These are phyloP conservation scores for Parafenestella ontariensis DNA, from an alignment of 2,329 filamentous ascomycete genomes.

Conservation along the genomic window DNA sequence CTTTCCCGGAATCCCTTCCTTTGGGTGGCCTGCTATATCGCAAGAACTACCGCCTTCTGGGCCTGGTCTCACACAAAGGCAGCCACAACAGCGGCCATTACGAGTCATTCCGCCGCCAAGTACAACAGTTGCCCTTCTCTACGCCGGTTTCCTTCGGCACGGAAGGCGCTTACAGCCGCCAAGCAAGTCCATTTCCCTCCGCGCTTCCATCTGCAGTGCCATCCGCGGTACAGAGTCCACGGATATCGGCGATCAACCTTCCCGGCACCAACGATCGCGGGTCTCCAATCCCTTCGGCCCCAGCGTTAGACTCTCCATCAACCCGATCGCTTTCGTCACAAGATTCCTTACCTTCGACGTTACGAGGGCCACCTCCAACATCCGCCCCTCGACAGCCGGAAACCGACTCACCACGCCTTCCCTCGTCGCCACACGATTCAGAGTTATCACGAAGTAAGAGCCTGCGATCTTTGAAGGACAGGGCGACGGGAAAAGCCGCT, in stretches of 20 bases:
- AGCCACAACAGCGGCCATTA: slow-evolving; percentile 97
- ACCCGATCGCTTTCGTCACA: slow-evolving; percentile 43
- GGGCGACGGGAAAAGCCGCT: slow-evolving; percentile 36
- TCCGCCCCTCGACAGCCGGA: slow-evolving; percentile 41
- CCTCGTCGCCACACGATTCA: slow-evolving; percentile 22
- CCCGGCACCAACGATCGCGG: slow-evolving; percentile 26
- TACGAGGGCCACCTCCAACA: slow-evolving; percentile 36
- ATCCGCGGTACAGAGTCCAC: slow-evolving; percentile 58
- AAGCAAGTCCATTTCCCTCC: slow-evolving; percentile 59
- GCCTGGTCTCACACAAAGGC: slow-evolving; percentile 91
- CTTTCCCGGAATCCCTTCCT: slow-evolving; percentile 85
- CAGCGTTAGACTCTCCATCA: slow-evolving; percentile 40
- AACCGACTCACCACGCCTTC: slow-evolving; percentile 25
- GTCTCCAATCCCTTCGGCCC: slow-evolving; percentile 34
- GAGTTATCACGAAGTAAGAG: slow-evolving; percentile 35
- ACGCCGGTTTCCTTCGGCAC: slow-evolving; percentile 81
- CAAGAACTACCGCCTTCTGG: slow-evolving; percentile 82
- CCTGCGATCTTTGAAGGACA: slow-evolving; percentile 42
- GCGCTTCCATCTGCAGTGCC: slow-evolving; percentile 53
- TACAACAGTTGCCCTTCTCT: slow-evolving; percentile 77
- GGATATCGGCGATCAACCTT: slow-evolving; percentile 47
- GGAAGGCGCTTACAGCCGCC: slow-evolving; percentile 73
- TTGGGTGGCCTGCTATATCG: slow-evolving; percentile 80
- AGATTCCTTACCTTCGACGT: slow-evolving; percentile 33
- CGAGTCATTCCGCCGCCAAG: slow-evolving; percentile 91